Conservation (phyloP, 2,329 filamentous ascomycete species). For the Hypoxylon rubiginosum region DNA sequence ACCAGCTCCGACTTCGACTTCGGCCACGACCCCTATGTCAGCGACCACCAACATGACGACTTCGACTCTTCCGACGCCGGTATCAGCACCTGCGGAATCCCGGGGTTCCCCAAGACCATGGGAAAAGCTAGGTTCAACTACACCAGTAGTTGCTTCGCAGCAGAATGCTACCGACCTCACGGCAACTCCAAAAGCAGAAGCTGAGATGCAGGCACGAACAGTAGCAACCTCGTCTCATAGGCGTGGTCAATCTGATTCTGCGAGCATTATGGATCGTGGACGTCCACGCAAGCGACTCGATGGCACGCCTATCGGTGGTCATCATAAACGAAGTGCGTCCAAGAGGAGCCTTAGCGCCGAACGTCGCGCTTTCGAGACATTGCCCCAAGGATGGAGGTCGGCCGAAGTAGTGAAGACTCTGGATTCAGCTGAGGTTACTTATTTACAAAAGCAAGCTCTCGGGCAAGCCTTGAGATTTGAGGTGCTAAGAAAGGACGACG, state of each 20-base stretch:
- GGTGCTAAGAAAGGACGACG: constrained; percentile 72
- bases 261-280: constrained; percentile 71
- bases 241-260: constrained; percentile 69
- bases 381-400: constrained; percentile 71
- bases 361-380: constrained; percentile 69
- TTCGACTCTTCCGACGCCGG: constrained; percentile 62
- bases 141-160: constrained; percentile 48
- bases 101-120: constrained; percentile 61
- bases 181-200: constrained; percentile 52
- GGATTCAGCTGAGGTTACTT: constrained; percentile 61
- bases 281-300: constrained; percentile 69
- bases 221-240: constrained; percentile 57
- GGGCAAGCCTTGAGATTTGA: constrained; percentile 74
- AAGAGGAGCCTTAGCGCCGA: constrained; percentile 66
- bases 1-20: constrained; percentile 59
- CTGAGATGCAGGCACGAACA: constrained; percentile 44
- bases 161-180: constrained; percentile 47
- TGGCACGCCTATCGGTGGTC: constrained; percentile 53
- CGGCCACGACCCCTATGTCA: constrained; percentile 60
- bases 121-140: constrained; percentile 53
- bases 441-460: constrained; percentile 71
- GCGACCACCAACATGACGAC: constrained; percentile 60
- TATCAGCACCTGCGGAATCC: constrained; percentile 63
- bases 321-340: constrained; percentile 56
- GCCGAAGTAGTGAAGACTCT: constrained; percentile 66